phyloP scores from a whole-genome alignment of 2,329 filamentous ascomycete genomes.

The Fusarium neocosmosporiellum region DNA sequence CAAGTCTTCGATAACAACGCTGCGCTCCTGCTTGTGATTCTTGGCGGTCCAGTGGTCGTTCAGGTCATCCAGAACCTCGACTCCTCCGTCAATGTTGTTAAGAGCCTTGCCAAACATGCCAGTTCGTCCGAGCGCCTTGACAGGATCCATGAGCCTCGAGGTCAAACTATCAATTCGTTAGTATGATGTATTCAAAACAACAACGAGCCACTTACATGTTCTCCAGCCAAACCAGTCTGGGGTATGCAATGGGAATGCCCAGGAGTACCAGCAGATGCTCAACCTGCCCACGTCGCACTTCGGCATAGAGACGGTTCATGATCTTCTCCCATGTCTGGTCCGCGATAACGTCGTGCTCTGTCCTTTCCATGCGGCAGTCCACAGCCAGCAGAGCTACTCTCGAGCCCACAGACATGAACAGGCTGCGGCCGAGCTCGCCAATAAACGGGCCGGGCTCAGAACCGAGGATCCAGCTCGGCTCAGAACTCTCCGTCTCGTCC shows the following conservation, averaged over 20 bases:
- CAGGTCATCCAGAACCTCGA: slow-evolving; percentile 90
- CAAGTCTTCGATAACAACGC: slow-evolving; percentile 86
- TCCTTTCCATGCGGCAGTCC: slow-evolving; percentile 92
- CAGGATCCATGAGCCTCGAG: slow-evolving; percentile 84
- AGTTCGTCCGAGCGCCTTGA: slow-evolving; percentile 87
- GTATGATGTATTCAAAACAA: slow-evolving; percentile 17
- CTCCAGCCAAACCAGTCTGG: slow-evolving; percentile 77
- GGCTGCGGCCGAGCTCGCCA: slow-evolving; percentile 81
- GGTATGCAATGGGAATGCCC: slow-evolving; percentile 86
- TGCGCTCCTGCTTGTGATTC: slow-evolving; percentile 91
- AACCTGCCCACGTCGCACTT: slow-evolving; percentile 85
- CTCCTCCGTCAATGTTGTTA: slow-evolving; percentile 90
- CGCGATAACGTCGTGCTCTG: slow-evolving; percentile 81
- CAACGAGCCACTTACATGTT: slow-evolving; percentile 66
- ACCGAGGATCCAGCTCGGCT: slow-evolving; percentile 93
- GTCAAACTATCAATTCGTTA: slow-evolving; percentile 71
- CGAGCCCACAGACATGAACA: slow-evolving; percentile 86
- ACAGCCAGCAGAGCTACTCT: slow-evolving; percentile 86
- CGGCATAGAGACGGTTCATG: slow-evolving; percentile 85
- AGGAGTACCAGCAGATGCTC: slow-evolving; percentile 91
- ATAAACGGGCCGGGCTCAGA: slow-evolving; percentile 88
- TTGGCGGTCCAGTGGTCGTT: slow-evolving; percentile 99
- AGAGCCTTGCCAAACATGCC: slow-evolving; percentile 83
- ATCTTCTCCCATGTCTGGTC: slow-evolving; percentile 87
- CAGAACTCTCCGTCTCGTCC: slow-evolving; percentile 82